Evolutionary conservation across 352 stramenopile genomes (phyloP), one percentile per base, ranked within the genome.

Genomic region (Phytophthora tentaculata): DNA sequence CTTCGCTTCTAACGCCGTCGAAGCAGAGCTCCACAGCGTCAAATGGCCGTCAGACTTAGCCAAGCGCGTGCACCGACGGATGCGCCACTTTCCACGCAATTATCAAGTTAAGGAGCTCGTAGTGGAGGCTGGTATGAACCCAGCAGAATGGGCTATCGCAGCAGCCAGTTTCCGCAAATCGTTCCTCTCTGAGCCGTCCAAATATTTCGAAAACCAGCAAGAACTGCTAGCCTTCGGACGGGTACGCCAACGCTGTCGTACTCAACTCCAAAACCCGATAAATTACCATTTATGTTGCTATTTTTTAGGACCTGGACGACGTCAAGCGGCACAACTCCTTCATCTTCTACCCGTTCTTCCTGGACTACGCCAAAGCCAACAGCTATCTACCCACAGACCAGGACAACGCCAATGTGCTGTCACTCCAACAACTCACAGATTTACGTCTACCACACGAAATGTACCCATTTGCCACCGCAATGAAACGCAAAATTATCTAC

Each of bases 401-500:
- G 24, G 80, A 80, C 16, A 76, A 77, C 24, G 73, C 73, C 14
- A 68, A 71, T 23, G 73, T 65, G 32, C 67, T 80, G 58, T 87
- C 81, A 41, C 77, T 94, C 1, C 82, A 90, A 64, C 76, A 92
- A 52, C 74, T 94, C 32, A 92, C 84, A 48, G 85, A 94, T 57
- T 55, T 97, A 53, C 74, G 83, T 8, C 67, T 88, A 41, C 90
- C 90, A 5, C 86, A 95, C 55, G 77, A 92, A 49, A 85, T 93
- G 77, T 97, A 95, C 65, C 89, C 91, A n/a, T 79, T 77, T 22
- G 87, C 91, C 1, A 84, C 87, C 1, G 81, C 91, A 13, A 89
- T 93, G 75, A 83, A 87, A 69, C 79, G 91, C 22, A 80, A 81
- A 55, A 95, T 98, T 58, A 89, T 97, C 26, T 95, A 97, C 79